Conservation (phyloP, 1,284 basidiomycete genomes). For the Leccinum insolens region DNA sequence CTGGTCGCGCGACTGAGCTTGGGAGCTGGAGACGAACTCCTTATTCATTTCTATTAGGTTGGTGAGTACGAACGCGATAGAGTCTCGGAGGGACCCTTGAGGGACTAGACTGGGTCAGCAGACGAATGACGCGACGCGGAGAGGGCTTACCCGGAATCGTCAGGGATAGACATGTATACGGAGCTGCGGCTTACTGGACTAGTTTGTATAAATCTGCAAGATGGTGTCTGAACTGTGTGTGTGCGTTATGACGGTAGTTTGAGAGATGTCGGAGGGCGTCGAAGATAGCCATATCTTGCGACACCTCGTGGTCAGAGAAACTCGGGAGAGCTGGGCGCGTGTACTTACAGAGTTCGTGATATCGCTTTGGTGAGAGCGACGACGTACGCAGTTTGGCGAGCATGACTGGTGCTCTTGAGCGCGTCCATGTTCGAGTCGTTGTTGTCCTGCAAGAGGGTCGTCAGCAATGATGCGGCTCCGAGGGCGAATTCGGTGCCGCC, state of each 20-base stretch:
- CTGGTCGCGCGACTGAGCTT: no score
- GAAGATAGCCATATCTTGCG: conserved; percentile 84
- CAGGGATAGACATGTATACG: conserved; percentile 96
- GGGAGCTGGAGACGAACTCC: no score
- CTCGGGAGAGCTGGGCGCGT: neutral
- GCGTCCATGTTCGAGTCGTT: conserved; percentile 95
- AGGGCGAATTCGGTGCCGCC: neutral
- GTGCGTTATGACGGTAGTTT: conserved; percentile 60
- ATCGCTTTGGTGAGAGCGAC: conserved; percentile 91
- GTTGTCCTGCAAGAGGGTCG: conserved; percentile 59
- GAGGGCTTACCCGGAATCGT: conserved; percentile 76
- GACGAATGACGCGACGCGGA: no score
- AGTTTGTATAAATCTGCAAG: conserved; percentile 96
- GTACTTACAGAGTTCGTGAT: conserved; percentile 89
- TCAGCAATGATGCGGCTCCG: neutral
- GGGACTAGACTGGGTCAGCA: no score
- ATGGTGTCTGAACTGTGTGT: conserved; percentile 57
- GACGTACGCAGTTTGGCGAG: conserved; percentile 92
- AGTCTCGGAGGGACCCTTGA: no score
- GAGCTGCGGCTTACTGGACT: conserved; percentile 95
- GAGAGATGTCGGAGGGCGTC: no score
- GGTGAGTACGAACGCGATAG: no score
- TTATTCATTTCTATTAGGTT: no score
- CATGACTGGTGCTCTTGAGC: conserved; percentile 97
- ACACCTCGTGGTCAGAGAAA: neutral